Conservation (phyloP, 352 stramenopile genomes). For the Aphanomyces stellatus region DNA sequence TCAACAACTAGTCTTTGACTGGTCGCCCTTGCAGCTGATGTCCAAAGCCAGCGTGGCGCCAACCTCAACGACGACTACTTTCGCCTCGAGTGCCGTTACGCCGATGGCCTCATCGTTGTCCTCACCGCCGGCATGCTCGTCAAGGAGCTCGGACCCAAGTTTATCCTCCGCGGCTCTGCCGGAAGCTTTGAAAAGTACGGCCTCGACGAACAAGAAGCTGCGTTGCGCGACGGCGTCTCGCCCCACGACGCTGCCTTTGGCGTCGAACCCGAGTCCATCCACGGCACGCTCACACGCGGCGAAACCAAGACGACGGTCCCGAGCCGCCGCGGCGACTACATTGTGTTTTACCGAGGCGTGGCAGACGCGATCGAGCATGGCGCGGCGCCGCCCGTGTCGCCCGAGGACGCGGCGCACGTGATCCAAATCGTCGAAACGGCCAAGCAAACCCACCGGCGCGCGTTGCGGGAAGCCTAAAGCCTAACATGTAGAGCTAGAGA, state of each 20-base stretch:
- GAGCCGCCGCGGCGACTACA: conserved; percentile 41
- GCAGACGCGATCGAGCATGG: conserved; percentile 43
- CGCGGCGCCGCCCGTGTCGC: conserved; percentile 40
- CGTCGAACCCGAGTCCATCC: conserved; percentile 35
- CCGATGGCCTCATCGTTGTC: conserved; percentile 36
- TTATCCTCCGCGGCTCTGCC: conserved; percentile 44
- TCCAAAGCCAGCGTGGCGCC: conserved; percentile 64
- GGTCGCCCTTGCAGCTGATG: conserved; percentile 26
- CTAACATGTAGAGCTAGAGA: too few species aligned
- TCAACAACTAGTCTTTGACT: neutral
- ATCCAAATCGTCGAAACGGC: conserved; percentile 67
- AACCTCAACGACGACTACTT: conserved; percentile 65
- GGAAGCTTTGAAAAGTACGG: conserved; percentile 51
- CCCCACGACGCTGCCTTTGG: conserved; percentile 34
- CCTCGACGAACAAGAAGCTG: conserved; percentile 52
- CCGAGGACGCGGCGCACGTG: conserved; percentile 39
- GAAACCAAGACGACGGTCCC: conserved; percentile 25
- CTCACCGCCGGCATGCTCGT: conserved; percentile 57
- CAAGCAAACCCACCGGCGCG: conserved; percentile 38
- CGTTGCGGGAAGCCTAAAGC: neutral
- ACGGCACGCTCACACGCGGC: conserved; percentile 32
- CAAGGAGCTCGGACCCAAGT: conserved; percentile 49
- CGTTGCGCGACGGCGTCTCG: conserved; percentile 41
- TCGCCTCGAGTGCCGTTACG: conserved; percentile 54
- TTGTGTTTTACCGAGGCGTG: conserved; percentile 65